These are phyloP conservation scores for Mycoemilia scoparia DNA, from an alignment of 192 early-diverging fungal genomes.

Conservation along the genomic window DNA sequence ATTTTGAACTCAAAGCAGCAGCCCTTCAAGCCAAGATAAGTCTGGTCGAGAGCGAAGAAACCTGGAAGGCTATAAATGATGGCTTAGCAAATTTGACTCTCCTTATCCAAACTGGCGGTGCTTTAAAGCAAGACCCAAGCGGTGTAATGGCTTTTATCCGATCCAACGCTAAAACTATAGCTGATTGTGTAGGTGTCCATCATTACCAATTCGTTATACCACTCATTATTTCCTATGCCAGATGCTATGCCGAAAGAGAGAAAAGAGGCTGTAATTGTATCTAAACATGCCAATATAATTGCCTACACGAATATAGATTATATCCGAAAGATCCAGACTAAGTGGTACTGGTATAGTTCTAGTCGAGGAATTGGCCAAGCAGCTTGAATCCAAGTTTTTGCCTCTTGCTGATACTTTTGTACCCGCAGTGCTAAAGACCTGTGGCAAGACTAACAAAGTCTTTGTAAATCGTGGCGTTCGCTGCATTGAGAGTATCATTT, in stretches of 20 bases:
- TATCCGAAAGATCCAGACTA: conserved; percentile 53
- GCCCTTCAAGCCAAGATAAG: conserved; percentile 18
- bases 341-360: conserved; percentile 47
- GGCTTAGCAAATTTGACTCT: conserved; percentile 29
- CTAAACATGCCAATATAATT: not conserved
- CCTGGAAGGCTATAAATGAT: conserved; percentile 43
- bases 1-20: conserved; percentile 26
- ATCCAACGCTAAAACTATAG: conserved; percentile 22
- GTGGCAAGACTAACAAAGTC: conserved; percentile 57
- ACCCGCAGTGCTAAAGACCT: conserved; percentile 39
- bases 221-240: too few species aligned
- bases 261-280: not conserved
- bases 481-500: conserved; percentile 43
- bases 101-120: conserved; percentile 23
- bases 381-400: conserved; percentile 42
- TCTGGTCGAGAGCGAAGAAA: conserved; percentile 44
- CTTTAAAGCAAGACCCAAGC: conserved; percentile 28
- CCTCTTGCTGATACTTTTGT: conserved; percentile 39
- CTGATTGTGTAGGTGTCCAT: not conserved
- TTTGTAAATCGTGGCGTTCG: conserved; percentile 41
- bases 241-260: too few species aligned
- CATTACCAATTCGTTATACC: not conserved
- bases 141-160: conserved; percentile 23
- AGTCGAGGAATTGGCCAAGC: conserved; percentile 39
- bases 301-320: not conserved